These are phyloP conservation scores for Ceratonia siliqua DNA, from an alignment of 306 rosid species.

Conservation along the genomic window DNA sequence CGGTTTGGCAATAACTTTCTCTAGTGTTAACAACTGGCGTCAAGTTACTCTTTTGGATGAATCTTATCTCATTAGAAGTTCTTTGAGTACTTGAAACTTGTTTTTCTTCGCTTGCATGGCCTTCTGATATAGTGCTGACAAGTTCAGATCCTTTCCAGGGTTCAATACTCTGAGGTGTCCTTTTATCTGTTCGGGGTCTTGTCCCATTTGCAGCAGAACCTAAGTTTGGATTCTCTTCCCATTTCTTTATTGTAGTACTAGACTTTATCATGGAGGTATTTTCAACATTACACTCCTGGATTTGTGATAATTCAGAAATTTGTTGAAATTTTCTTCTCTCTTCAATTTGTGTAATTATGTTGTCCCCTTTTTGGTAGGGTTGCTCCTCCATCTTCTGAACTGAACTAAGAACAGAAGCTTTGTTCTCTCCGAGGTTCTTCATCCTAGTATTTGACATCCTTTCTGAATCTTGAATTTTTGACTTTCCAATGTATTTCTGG, in stretches of 20 bases:
- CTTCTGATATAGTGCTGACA: slow-evolving; percentile 39
- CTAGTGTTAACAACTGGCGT: slow-evolving; percentile 45
- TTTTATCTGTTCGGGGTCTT: slow-evolving; percentile 35
- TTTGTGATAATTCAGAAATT: slow-evolving; percentile 50
- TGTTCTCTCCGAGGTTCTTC: slow-evolving; percentile 42
- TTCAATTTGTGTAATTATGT: slow-evolving; percentile 31
- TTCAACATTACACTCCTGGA: slow-evolving; percentile 39
- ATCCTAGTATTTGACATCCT: slow-evolving; percentile 43
- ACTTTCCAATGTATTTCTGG: slow-evolving; percentile 41
- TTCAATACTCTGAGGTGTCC: slow-evolving; percentile 45
- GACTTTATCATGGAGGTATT: slow-evolving; percentile 41
- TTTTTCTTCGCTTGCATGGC: slow-evolving; percentile 44
- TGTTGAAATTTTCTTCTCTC: slow-evolving; percentile 51
- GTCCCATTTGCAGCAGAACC: slow-evolving; percentile 38
- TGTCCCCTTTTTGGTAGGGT: slow-evolving; percentile 42
- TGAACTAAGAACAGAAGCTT: slow-evolving; percentile 37
- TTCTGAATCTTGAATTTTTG: slow-evolving; percentile 47
- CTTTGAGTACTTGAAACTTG: slow-evolving; percentile 44
- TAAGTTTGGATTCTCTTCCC: slow-evolving; percentile 43
- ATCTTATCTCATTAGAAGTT: slow-evolving; percentile 41
- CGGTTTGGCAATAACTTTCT: slow-evolving; percentile 54
- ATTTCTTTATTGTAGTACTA: slow-evolving; percentile 43
- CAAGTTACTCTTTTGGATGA: slow-evolving; percentile 43
- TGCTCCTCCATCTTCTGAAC: slow-evolving; percentile 48
- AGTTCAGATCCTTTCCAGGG: slow-evolving; percentile 53